A percentile compares a stretch with the other conserved stretches of the same genome.
phyloP scores from a whole-genome alignment of 192 early-diverging fungal species.

The Phycomyces blakesleeanus region DNA sequence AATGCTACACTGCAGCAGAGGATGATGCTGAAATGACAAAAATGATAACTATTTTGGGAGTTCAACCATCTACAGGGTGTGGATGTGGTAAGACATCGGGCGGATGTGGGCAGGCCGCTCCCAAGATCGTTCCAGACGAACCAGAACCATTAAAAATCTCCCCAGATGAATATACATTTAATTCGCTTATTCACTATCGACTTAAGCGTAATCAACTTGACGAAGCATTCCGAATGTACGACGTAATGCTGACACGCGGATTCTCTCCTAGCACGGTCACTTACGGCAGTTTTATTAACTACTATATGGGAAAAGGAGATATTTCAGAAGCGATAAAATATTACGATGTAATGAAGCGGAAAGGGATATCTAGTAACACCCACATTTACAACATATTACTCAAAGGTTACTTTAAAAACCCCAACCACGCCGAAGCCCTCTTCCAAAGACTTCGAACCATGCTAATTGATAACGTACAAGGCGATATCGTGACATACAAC shows the following conservation, averaged over 20 bases:
- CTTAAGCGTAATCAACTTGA: conserved; percentile 1
- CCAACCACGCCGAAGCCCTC: neutral
- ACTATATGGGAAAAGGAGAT: conserved; percentile 5
- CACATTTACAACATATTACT: conserved; percentile 16
- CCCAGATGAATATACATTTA: conserved; percentile 20
- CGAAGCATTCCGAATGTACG: conserved; percentile 10
- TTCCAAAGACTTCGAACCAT: neutral
- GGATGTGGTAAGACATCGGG: neutral
- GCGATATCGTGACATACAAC: conserved; percentile 6
- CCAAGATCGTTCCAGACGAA: neutral
- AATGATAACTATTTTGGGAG: neutral
- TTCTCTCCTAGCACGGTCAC: conserved; percentile 15
- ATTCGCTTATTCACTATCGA: conserved; percentile 17
- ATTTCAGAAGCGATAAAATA: conserved; percentile 14
- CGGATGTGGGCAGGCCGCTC: neutral
- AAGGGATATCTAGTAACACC: conserved; percentile 11
- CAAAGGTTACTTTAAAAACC: conserved; percentile 7
- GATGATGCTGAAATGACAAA: neutral
- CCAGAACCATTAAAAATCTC: neutral
- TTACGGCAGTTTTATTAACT: conserved; percentile 19
- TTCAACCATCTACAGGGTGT: neutral
- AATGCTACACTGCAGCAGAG: neutral
- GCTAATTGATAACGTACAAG: conserved; percentile 4
- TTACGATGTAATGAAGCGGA: conserved; percentile 18
- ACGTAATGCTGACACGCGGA: conserved; percentile 1